Percentiles rank a stretch among this genome's conserved stretches.
Evolutionary conservation across 768 basidiomycete genomes (phyloP).

Genomic region (Phlebiopsis gigantea): DNA sequence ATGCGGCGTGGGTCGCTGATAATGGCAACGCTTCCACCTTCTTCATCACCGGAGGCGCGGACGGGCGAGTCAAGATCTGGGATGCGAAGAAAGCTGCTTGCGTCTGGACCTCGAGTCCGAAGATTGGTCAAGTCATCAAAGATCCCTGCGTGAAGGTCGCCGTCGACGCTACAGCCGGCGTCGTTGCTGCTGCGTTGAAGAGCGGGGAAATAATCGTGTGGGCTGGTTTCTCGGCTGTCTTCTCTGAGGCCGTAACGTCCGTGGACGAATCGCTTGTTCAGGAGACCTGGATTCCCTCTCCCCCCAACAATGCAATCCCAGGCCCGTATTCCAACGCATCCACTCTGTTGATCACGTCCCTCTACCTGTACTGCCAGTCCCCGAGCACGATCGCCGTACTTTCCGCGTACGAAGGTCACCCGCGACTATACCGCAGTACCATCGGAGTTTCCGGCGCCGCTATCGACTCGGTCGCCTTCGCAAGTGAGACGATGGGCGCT

Average conservation of each 20-base stretch:
- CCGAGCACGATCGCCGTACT: conserved; percentile 33
- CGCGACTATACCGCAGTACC: conserved; percentile 47
- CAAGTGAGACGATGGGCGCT: conserved; percentile 44
- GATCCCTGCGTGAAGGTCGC: conserved; percentile 51
- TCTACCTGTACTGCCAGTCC: conserved; percentile 7
- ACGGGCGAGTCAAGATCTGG: conserved; percentile 76
- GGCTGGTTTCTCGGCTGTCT: conserved; percentile 35
- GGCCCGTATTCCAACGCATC: not conserved
- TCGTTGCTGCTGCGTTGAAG: conserved; percentile 44
- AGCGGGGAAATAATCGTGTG: conserved; percentile 59
- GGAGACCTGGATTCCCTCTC: conserved; percentile 10
- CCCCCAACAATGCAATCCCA: conserved; percentile 8
- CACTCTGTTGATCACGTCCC: not conserved
- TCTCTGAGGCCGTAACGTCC: not conserved
- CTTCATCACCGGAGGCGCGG: conserved; percentile 51
- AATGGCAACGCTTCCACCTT: conserved; percentile 17
- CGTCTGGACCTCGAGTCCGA: conserved; percentile 53
- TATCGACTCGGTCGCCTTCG: conserved; percentile 39
- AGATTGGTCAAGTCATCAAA: conserved; percentile 28
- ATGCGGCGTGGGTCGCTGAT: conserved; percentile 44
- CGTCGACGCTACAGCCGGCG: conserved; percentile 35
- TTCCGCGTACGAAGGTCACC: conserved; percentile 43
- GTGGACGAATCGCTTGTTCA: not conserved
- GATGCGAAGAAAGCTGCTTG: conserved; percentile 47
- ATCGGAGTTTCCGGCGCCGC: conserved; percentile 28